A percentile compares a stretch with the other conserved stretches of the same genome.
Conservation (phyloP, 176 grass and related monocot genomes). For the Triticum timopheevii region DNA sequence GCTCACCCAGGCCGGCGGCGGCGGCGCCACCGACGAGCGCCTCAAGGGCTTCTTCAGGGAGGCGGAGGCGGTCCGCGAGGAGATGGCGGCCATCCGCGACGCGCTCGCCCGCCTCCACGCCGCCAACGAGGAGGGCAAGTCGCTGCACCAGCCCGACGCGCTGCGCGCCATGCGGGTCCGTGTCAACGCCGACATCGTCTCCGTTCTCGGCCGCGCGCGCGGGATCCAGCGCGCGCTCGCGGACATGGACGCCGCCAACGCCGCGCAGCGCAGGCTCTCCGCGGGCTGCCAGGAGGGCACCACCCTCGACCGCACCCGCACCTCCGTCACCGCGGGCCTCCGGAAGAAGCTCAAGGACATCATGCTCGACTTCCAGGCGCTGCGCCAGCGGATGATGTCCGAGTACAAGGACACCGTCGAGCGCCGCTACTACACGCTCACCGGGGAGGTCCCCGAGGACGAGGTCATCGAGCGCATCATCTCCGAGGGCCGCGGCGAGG, state of each 20-base stretch:
- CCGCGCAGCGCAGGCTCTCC: conserved; percentile 66
- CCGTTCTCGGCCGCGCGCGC: conserved; percentile 59
- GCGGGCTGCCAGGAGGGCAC: conserved; percentile 76
- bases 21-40: conserved; percentile 62
- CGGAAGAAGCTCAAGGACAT: conserved; percentile 87
- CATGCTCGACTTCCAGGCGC: conserved; percentile 97
- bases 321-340: conserved; percentile 73
- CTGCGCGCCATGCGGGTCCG: conserved; percentile 72
- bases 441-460: conserved; percentile 85
- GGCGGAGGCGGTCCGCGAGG: conserved; percentile 75
- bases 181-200: conserved; percentile 75
- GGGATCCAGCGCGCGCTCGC: conserved; percentile 72
- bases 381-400: conserved; percentile 84
- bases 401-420: conserved; percentile 93
- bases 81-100: conserved; percentile 79
- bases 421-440: conserved; percentile 88
- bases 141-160: conserved; percentile 65
- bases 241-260: conserved; percentile 74
- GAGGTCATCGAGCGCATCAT: conserved; percentile 91
- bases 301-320: conserved; percentile 84
- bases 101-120: conserved; percentile 67
- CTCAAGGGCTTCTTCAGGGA: conserved; percentile 81
- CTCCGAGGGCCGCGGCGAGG: conserved; percentile 79
- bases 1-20: conserved; percentile 33
- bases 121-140: conserved; percentile 92